phyloP scores from a whole-genome alignment of 345 rosid species.

The Citrus glauca region DNA sequence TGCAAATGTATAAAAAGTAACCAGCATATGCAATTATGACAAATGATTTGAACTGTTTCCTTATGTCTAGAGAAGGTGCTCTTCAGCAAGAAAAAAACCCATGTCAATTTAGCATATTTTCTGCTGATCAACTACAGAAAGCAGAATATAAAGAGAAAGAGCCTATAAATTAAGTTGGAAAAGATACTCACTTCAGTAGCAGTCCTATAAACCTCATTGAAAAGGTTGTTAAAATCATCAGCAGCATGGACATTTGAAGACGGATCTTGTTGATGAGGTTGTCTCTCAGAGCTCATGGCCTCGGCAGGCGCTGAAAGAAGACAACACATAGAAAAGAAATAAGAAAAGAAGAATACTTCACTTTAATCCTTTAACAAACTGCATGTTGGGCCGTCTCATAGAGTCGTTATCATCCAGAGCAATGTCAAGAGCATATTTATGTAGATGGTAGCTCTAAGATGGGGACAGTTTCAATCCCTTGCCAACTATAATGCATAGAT shows the following conservation, averaged over 20 bases:
- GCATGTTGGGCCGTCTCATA: background rate
- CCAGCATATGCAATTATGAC: background rate
- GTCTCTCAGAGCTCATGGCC: constrained; percentile 29
- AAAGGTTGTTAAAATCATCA: constrained; percentile 37
- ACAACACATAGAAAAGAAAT: background rate
- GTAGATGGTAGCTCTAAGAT: background rate
- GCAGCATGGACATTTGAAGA: constrained; percentile 18
- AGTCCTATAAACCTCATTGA: constrained; percentile 48
- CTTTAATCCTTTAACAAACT: background rate
- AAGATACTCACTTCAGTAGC: constrained; percentile 39
- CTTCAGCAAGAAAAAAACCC: background rate
- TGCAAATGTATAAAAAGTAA: background rate
- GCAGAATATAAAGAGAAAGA: background rate
- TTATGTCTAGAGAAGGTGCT: background rate
- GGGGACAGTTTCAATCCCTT: background rate
- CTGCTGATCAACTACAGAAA: background rate
- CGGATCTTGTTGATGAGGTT: constrained; percentile 29
- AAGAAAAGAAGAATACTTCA: background rate
- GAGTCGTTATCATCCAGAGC: background rate
- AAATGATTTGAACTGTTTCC: background rate
- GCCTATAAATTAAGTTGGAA: background rate
- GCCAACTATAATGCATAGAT: background rate
- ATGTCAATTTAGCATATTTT: background rate
- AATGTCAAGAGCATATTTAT: background rate
- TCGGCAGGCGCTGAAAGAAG: constrained; percentile 27